phyloP scores from a whole-genome alignment of 257 asterid species.

The Lantana camara region DNA sequence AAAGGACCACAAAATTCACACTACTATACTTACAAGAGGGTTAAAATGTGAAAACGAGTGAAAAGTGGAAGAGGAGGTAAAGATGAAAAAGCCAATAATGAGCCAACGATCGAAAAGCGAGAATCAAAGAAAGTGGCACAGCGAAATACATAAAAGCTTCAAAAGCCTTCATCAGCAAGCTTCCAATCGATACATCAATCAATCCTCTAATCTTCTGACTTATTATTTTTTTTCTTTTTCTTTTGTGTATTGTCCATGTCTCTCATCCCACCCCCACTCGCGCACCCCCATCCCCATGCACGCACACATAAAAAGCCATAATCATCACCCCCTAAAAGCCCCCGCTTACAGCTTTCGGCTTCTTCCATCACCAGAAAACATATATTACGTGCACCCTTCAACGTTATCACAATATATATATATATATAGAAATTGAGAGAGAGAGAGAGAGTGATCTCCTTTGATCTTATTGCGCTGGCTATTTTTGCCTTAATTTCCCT shows the following conservation, averaged over 20 bases:
- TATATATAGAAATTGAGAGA: not conserved
- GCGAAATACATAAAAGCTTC: slow-evolving; percentile 30
- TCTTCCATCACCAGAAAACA: not conserved
- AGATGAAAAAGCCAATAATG: slow-evolving; percentile 25
- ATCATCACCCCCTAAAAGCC: slow-evolving; percentile 50
- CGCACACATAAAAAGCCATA: slow-evolving; percentile 52
- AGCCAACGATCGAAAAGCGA: slow-evolving; percentile 26
- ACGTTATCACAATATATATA: not conserved
- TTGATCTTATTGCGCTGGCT: not conserved
- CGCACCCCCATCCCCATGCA: slow-evolving; percentile 42
- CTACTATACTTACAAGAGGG: too few relatives aligned
- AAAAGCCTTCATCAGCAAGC: slow-evolving; percentile 49
- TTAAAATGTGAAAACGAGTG: slow-evolving; percentile 14
- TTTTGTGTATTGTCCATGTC: slow-evolving; percentile 29
- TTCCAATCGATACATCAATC: slow-evolving; percentile 40
- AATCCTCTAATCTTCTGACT: slow-evolving; percentile 38
- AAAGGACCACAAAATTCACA: too few relatives aligned
- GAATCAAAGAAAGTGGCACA: slow-evolving; percentile 51
- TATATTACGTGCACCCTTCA: slow-evolving; percentile 3
- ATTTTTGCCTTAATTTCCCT: not conserved
- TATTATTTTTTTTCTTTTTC: slow-evolving; percentile 18
- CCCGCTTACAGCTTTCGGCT: slow-evolving; percentile 26
- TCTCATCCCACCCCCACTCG: slow-evolving; percentile 27
- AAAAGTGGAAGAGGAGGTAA: not conserved
- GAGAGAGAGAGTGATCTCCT: not conserved